Conservation (phyloP, 23 red algal species). For the Gracilaria vermiculophylla region DNA sequence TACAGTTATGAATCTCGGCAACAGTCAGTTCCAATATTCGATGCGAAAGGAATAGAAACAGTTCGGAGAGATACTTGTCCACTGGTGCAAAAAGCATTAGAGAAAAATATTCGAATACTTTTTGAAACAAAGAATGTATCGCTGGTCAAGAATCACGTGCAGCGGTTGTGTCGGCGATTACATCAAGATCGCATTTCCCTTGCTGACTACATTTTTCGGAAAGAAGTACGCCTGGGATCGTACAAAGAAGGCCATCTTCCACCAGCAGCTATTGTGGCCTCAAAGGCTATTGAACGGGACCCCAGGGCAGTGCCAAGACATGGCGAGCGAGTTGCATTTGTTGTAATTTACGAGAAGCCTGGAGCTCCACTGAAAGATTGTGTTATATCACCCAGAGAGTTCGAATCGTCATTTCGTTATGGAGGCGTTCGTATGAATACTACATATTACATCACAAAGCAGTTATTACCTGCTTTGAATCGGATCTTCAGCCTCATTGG, state of each 20-base stretch:
- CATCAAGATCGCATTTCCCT: constrained; percentile 52
- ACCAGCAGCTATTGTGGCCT: constrained; percentile 90
- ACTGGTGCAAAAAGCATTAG: constrained; percentile 81
- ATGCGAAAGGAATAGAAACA: constrained; percentile 98
- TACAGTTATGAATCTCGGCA: constrained; percentile 81
- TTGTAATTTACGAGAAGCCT: constrained; percentile 88
- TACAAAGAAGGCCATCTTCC: constrained; percentile 82
- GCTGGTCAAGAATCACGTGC: constrained; percentile 59
- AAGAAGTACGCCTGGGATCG: constrained; percentile 80
- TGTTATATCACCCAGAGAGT: constrained; percentile 71
- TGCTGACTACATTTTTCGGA: constrained; percentile 85
- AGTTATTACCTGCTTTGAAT: constrained; percentile 85
- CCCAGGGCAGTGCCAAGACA: constrained; percentile 78
- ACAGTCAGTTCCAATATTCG: constrained; percentile 71
- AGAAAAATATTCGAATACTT: constrained; percentile 76
- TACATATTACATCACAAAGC: constrained; percentile 94
- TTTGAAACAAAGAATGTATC: constrained; percentile 87
- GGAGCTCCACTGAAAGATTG: constrained; percentile 82
- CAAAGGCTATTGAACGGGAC: constrained; percentile 52
- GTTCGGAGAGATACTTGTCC: constrained; percentile 89
- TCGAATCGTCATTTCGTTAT: constrained; percentile 1
- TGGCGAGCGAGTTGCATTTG: constrained; percentile 88
- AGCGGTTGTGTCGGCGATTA: constrained; percentile 63
- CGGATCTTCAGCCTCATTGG: constrained; percentile 77
- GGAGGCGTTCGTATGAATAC: constrained; percentile 75